Conservation (phyloP, 345 rosid genomes). For the Populus simonii region DNA sequence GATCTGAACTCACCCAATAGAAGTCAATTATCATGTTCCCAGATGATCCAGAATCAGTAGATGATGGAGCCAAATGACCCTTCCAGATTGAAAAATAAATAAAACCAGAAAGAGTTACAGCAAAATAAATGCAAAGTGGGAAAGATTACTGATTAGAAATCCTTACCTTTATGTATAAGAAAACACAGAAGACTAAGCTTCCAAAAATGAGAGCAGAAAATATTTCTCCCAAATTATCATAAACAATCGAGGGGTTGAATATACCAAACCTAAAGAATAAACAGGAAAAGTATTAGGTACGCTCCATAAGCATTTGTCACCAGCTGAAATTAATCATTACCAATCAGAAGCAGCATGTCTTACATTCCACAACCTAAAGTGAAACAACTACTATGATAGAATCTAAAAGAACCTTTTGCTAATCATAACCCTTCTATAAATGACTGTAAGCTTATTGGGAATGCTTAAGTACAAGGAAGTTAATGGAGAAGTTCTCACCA, state of each 20-base stretch:
- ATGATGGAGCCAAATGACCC: constrained; percentile 95
- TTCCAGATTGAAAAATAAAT: constrained; percentile 23
- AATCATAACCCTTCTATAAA: background rate
- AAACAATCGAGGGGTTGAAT: constrained; percentile 79
- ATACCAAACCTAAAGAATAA: constrained; percentile 75
- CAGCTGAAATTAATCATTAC: background rate
- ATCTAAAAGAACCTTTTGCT: background rate
- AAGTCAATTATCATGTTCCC: constrained; percentile 90
- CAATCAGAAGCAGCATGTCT: background rate
- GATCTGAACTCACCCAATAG: constrained; percentile 75
- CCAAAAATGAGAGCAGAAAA: constrained; percentile 83
- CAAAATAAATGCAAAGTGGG: constrained; percentile 4
- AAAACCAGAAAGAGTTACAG: constrained; percentile 23
- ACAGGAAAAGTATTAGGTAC: background rate
- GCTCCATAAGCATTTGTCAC: background rate
- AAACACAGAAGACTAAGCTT: constrained; percentile 82
- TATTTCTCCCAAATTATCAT: constrained; percentile 96
- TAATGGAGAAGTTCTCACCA: constrained; percentile 55
- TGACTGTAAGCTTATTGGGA: background rate
- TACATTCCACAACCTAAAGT: background rate
- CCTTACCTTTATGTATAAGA: constrained; percentile 85
- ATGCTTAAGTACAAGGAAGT: constrained; percentile 1
- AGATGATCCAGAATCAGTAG: constrained; percentile 88
- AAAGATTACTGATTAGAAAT: constrained; percentile 7
- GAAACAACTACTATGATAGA: background rate